Conservation (phyloP, 2,329 filamentous ascomycete species). For the Aspergillus sp. region DNA sequence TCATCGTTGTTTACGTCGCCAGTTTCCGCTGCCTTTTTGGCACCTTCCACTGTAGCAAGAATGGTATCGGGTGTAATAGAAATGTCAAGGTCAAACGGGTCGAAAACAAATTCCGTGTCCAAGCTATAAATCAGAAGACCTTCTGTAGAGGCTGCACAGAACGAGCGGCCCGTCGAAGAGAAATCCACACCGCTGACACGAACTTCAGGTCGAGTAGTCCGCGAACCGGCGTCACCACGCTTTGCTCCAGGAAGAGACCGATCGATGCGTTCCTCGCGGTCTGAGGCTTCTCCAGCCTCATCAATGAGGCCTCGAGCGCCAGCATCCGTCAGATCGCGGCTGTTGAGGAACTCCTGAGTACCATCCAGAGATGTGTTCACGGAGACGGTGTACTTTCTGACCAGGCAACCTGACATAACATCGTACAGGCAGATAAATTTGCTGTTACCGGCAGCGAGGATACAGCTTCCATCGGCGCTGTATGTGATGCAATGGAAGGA, state of each 20-base stretch:
- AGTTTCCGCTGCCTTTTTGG: conserved; percentile 32
- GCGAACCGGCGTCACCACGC: conserved; percentile 78
- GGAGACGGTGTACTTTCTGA: conserved; percentile 95
- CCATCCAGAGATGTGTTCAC: conserved; percentile 94
- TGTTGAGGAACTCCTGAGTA: conserved; percentile 96
- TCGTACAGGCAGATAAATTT: conserved; percentile 99
- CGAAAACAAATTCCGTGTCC: conserved; percentile 80
- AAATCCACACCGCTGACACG: conserved; percentile 83
- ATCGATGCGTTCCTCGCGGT: conserved; percentile 82
- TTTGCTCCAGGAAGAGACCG: conserved; percentile 79
- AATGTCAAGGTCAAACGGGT: conserved; percentile 94
- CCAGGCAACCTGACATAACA: conserved; percentile 82
- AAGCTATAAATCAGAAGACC: conserved; percentile 91
- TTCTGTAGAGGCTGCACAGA: conserved; percentile 94
- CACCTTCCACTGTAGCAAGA: conserved; percentile 64
- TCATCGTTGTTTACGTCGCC: conserved; percentile 68
- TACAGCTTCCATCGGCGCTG: conserved; percentile 85
- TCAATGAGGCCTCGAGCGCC: conserved; percentile 84
- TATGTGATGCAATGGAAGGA: conserved; percentile 85
- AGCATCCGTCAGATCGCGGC: conserved; percentile 84
- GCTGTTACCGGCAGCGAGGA: conserved; percentile 91
- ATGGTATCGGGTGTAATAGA: conserved; percentile 88
- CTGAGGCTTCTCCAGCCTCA: conserved; percentile 81
- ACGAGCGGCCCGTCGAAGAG: conserved; percentile 81
- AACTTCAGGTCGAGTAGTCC: conserved; percentile 77